Evolutionary conservation across 2,329 filamentous ascomycete species (phyloP), one percentile per base, ranked within the genome.

Genomic region (Mycosphaerelloides madeirae): DNA sequence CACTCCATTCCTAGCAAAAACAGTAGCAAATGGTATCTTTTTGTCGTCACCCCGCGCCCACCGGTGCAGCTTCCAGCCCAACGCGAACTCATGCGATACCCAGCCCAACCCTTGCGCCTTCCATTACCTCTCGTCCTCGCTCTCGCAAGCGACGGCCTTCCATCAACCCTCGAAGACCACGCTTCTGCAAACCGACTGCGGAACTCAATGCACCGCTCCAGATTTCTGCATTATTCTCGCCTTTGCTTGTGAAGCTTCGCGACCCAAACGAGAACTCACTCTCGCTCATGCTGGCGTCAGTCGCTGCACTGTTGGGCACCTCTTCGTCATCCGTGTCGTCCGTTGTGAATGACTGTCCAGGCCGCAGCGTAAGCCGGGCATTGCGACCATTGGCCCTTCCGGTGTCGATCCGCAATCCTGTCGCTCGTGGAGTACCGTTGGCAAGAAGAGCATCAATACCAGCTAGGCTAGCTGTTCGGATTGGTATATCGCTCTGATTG

Each of bases 101-200:
- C 18, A 66, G 50, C n/a, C 64, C 64, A 16, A 66, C 59, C 38
- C 59, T 49, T 15, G 41, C 39, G 52, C 65, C 46, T 56, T 68
- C 54, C 53, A 57, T 41, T 45, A 59, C 54, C 36, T 58, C 66
- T 50, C 67, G 65, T 48, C 69, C 77, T 52, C 87, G 74, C 65
- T 95, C 88, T 34, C 90, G 75, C 73, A 96, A 82, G 48, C 91
- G 77, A 34, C 91, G 75, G 3, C 91, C 91, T 66, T 97, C 93
- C 93, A 98, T 97, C 55, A 98, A 67, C 0, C 93, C 93, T 47
- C 91, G 77, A 29, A 98, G 67, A 0, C 93, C 93, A 42, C 93
- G 78, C 72, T 98, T 98, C 72, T 98, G 93, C 53, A 98, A 65
- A 0, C 93, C 93, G 55, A 98, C 95, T 2, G 97, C 91, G 38